A percentile compares a stretch with the other conserved stretches of the same genome.
Conservation (phyloP, 2,329 filamentous ascomycete species). For the Teratosphaeriaceae sp. region DNA sequence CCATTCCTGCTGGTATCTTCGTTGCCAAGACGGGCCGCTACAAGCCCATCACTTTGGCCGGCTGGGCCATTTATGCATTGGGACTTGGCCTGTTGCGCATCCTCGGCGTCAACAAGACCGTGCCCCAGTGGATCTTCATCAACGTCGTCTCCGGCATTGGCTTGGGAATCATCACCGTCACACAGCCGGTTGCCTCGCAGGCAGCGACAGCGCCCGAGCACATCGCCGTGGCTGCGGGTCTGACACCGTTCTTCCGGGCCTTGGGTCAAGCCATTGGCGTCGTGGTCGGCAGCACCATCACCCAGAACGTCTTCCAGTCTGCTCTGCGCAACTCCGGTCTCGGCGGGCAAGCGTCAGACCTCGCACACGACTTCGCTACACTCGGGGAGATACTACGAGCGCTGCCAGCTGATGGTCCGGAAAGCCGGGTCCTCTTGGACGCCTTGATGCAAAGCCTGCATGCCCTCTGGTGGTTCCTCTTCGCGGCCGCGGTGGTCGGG, state of each 20-base stretch:
- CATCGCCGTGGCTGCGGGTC: constrained; percentile 6
- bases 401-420: neutral
- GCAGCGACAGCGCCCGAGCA: constrained; percentile 43
- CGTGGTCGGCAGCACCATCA: neutral
- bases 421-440: neutral
- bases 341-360: neutral
- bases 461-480: neutral
- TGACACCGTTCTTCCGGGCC: constrained; percentile 7
- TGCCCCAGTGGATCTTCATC: constrained; percentile 53
- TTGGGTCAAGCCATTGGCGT: constrained; percentile 4
- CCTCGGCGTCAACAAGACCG: constrained; percentile 44
- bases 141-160: constrained; percentile 56
- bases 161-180: constrained; percentile 58
- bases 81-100: constrained; percentile 52
- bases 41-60: constrained; percentile 52
- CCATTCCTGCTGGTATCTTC: constrained; percentile 51
- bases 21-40: constrained; percentile 54
- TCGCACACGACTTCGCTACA: neutral
- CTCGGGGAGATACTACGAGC: neutral
- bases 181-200: constrained; percentile 57
- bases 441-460: neutral
- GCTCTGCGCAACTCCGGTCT: neutral
- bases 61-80: constrained; percentile 54
- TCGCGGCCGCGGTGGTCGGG: neutral
- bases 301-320: neutral